phyloP scores from a whole-genome alignment of 1,139 yeast genomes.

The Suhomyces kunorum region DNA sequence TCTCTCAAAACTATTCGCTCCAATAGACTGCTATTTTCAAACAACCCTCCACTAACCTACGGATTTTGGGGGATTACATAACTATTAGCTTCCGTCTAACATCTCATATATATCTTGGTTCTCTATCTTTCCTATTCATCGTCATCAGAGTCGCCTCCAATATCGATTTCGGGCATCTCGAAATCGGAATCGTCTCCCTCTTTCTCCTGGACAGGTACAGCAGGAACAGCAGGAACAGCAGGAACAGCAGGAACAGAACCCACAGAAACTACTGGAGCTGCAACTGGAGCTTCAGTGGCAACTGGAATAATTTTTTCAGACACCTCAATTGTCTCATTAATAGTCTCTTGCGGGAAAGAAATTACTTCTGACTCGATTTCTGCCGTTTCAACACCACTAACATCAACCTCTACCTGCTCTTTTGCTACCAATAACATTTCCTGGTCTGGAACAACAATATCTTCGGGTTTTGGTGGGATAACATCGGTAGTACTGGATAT shows the following conservation, averaged over 20 bases:
- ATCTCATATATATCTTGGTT: neutral
- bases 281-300: neutral
- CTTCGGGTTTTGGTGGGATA: conserved; percentile 2
- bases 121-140: conserved; percentile 15
- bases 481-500: neutral
- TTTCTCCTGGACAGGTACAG: too few relatives aligned
- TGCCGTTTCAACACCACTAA: neutral
- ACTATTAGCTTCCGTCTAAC: too few relatives aligned
- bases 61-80: too few relatives aligned
- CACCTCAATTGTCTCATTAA: neutral
- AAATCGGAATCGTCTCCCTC: conserved; percentile 56
- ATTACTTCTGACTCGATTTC: conserved; percentile 11
- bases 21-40: too few relatives aligned
- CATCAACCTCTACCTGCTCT: neutral
- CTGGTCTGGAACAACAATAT: conserved; percentile 16
- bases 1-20: too few relatives aligned
- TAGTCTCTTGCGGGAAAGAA: conserved; percentile 9
- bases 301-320: conserved; percentile 1
- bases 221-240: neutral
- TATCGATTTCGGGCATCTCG: conserved; percentile 58
- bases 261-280: neutral
- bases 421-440: conserved; percentile 4
- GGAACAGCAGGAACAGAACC: neutral
- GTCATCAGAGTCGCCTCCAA: conserved; percentile 35
- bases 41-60: too few relatives aligned